phyloP scores from a whole-genome alignment of 768 basidiomycete genomes.

The Glaciozyma martinii region DNA sequence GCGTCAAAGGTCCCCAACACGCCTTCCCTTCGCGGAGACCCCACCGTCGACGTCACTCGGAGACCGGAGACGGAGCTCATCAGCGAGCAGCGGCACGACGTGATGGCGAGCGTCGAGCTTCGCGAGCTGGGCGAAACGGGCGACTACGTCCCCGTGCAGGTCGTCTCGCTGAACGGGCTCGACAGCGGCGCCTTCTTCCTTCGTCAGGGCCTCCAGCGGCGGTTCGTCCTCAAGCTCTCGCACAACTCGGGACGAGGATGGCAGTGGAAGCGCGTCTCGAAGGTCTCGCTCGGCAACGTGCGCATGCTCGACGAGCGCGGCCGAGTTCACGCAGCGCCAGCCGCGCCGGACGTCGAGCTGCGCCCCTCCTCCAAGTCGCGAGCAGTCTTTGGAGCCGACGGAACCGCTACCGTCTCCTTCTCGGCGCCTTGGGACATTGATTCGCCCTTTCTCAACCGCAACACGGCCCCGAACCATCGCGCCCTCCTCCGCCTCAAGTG shows the following conservation, averaged over 20 bases:
- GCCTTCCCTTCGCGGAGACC: slow-evolving; percentile 32
- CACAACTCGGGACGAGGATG: slow-evolving; percentile 84
- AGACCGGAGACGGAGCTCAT: slow-evolving; percentile 89
- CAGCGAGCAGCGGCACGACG: slow-evolving; percentile 75
- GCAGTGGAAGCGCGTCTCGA: slow-evolving; percentile 72
- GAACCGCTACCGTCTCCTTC: slow-evolving; percentile 60
- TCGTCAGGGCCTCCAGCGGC: slow-evolving; percentile 87
- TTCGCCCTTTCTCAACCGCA: slow-evolving; percentile 71
- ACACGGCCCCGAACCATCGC: slow-evolving; percentile 67
- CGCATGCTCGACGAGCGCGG: slow-evolving; percentile 77
- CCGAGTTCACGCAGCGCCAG: slow-evolving; percentile 60
- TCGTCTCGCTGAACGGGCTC: slow-evolving; percentile 60
- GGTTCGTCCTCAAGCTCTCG: slow-evolving; percentile 62
- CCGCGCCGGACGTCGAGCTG: slow-evolving; percentile 60
- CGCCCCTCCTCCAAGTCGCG: slow-evolving; percentile 53
- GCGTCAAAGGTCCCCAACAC: slow-evolving; percentile 15
- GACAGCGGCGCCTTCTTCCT: slow-evolving; percentile 80
- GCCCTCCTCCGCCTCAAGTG: slow-evolving; percentile 69
- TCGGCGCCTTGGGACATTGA: slow-evolving; percentile 89
- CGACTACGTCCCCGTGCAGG: slow-evolving; percentile 70
- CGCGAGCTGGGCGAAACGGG: slow-evolving; percentile 79
- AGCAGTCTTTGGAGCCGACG: slow-evolving; percentile 72
- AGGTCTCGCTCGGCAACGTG: slow-evolving; percentile 69
- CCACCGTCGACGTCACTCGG: slow-evolving; percentile 41
- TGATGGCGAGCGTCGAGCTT: slow-evolving; percentile 78